Base-by-base conservation (phyloP, 2,329 filamentous ascomycete genomes). In the Penicillium frequentans region DNA sequence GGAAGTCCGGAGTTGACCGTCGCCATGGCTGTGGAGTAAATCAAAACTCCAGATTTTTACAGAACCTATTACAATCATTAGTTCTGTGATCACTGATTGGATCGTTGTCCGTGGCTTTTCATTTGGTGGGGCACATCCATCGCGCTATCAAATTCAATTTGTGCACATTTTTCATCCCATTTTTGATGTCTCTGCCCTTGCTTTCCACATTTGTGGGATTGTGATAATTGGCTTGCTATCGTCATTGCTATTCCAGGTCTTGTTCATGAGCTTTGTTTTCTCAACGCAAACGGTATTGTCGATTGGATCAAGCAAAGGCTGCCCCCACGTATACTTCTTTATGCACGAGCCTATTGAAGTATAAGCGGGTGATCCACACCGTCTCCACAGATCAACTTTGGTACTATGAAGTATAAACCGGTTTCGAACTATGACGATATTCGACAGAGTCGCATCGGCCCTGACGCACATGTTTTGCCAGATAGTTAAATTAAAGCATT, bases 381-480 rank as follows among this genome's bases (percentile, higher is more conserved):
- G 43, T 33, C 27, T 46, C 50, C 50, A 53, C 50, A 37, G 42
- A 46, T 46, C 14, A 37, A 31, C 42, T 29, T 26, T n/a, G 27
- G 24, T 21, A 11, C 19, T 26, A 21, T 23, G 19, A 42, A 13
- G 11, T 42, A 35, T 39, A 57, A 57, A 52, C 55, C 49, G 50
- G 55, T 57, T 57, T 57, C 29, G 11, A 27, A 42, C n/a, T 37
- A 57, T 53, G 55, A 57, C 49, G 55, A 53, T 42, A n/a, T 23
- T 9, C 5, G 3, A 19, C 50, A 26, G 14, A 49, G 24, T 14
- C 51, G n/a, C 33, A 16, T 42, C 9, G 21, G 45, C 23, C 10
- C 35, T 42, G 49, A 50, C 35, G 48, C 48, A 42, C 21, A 50
- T 19, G 27, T 29, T 50, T 26, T 24, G 14, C 21, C 48, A 13